Evolutionary conservation across 805 yeast species (phyloP), one percentile per base, ranked within the genome.

Genomic region (Saccharomycopsis javanensis): DNA sequence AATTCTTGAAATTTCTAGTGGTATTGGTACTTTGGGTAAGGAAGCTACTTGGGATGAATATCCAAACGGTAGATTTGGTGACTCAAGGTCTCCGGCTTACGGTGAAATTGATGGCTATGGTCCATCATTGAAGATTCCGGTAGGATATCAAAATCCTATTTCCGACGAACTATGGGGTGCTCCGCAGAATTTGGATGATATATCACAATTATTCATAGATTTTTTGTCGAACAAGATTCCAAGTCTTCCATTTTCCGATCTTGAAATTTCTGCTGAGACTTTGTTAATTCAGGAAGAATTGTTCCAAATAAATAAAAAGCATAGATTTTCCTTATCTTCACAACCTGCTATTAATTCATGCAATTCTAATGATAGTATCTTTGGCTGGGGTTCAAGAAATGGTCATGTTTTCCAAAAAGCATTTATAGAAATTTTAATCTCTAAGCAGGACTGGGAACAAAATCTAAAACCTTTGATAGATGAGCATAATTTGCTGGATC

Each of bases 31-130:
- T 1, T 67, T 88, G 28, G 96, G 96, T 35, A 82, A 88, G 65
- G 94, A 88, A 68, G 96, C 96, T 3, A 87, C 91, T 1, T 91
- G 98, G 98, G 98, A 91, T 74, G 98, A 91, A 66, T 91, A 88
- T 70, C 94, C 97, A 28, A 89, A 91, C 70, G 96, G 97, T 67
- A 79, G 98, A 72, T 89, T 88, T 69, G 96, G 97, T 72, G 96
- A 90, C 71, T 87, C 96, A 0, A 77, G 94, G 65, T 88, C 96
- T 34, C 97, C 97, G 18, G 98, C 98, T 1, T 92, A 87, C 70
- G 99, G 98, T 75, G 97, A 92, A 72, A 88, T 92, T 64, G 97
- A 91, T 69, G 98, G 98, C 31, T 94, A 92, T 69, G 98, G 98
- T 1, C 96, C 97, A 0, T 81, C 86, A 2, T 78, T 94, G 65